Conservation (phyloP, 2,329 filamentous ascomycete genomes). For the Tolypocladium tropicale region DNA sequence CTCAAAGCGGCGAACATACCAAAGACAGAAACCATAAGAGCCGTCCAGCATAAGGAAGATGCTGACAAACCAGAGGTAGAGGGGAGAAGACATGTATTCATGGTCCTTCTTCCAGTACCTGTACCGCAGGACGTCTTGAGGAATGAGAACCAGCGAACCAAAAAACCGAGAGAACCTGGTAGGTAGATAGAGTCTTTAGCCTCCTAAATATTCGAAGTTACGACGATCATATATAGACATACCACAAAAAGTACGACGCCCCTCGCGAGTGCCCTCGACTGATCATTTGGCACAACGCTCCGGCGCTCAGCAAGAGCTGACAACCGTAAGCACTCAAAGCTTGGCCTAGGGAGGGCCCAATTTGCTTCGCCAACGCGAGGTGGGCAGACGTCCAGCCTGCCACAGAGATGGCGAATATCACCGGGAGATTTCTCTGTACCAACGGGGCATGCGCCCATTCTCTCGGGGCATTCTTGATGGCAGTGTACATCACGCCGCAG, state of each 20-base stretch:
- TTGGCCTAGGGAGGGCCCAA: background rate
- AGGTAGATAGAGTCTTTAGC: background rate
- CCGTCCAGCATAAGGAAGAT: background rate
- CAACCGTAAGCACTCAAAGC: slow-evolving; percentile 1
- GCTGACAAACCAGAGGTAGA: background rate
- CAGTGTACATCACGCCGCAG: slow-evolving; percentile 2
- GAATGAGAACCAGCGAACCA: background rate
- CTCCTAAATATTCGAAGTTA: too few relatives aligned
- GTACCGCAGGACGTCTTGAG: slow-evolving; percentile 1
- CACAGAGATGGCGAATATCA: background rate
- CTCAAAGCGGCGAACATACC: background rate
- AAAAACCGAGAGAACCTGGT: background rate
- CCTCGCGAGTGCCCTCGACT: background rate
- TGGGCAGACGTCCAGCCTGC: background rate
- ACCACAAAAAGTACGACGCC: slow-evolving; percentile 1
- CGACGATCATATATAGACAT: too few relatives aligned
- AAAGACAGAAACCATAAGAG: background rate
- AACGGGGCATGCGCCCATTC: slow-evolving; percentile 2
- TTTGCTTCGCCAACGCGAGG: background rate
- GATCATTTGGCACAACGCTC: background rate
- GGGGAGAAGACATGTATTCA: background rate
- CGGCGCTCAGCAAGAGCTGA: background rate
- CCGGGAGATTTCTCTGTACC: background rate
- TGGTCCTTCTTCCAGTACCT: background rate
- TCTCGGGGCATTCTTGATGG: background rate